Evolutionary conservation across 2,329 filamentous ascomycete species (phyloP).

Genomic region (Dactylellina drechsleri): DNA sequence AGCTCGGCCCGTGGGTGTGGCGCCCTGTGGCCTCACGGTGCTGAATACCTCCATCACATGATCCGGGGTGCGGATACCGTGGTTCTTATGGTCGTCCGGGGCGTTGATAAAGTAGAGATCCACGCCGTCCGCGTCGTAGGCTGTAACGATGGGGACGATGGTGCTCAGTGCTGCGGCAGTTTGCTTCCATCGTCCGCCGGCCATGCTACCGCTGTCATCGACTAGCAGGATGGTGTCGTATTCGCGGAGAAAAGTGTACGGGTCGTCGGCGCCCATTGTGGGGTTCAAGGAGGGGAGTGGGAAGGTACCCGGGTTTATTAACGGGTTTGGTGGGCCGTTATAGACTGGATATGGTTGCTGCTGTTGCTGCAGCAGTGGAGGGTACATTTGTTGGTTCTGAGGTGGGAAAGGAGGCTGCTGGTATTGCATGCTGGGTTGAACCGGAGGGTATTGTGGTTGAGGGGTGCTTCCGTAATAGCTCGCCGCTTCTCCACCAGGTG

Average conservation of each 20-base stretch:
- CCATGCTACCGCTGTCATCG: constrained; percentile 92
- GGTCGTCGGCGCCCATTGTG: constrained; percentile 63
- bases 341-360: background rate
- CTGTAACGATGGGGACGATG: constrained; percentile 83
- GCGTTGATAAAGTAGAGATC: constrained; percentile 93
- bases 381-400: constrained; percentile 13
- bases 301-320: constrained; percentile 42
- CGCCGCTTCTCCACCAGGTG: constrained; percentile 26
- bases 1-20: constrained; percentile 78
- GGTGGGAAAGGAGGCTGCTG: constrained; percentile 2
- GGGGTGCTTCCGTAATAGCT: constrained; percentile 51
- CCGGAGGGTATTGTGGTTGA: constrained; percentile 48
- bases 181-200: constrained; percentile 75
- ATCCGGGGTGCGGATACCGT: constrained; percentile 69
- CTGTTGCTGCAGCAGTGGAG: background rate
- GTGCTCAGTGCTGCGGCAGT: constrained; percentile 74
- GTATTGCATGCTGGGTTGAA: constrained; percentile 11
- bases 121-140: constrained; percentile 82
- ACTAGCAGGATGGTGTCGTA: constrained; percentile 93
- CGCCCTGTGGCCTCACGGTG: constrained; percentile 71
- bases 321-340: constrained; percentile 11
- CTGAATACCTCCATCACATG: constrained; percentile 76
- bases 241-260: constrained; percentile 76
- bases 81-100: constrained; percentile 68
- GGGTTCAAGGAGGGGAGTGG: constrained; percentile 43